Conservation (phyloP, 2,329 filamentous ascomycete species). For the Shiraia bambusicola region DNA sequence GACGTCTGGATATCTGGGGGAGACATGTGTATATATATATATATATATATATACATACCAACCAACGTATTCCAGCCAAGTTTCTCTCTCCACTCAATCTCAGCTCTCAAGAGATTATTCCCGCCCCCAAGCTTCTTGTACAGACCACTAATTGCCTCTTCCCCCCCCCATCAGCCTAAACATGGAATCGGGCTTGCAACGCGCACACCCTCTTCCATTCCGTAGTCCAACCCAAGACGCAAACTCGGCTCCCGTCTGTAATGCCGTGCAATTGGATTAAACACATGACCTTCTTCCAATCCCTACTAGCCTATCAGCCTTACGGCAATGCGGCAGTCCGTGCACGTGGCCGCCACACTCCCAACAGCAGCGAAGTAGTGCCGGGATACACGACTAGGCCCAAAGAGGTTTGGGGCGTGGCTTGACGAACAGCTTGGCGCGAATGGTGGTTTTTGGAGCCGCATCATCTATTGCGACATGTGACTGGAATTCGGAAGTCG, state of each 20-base stretch:
- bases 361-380: too few relatives aligned
- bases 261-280: constrained; percentile 3
- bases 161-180: not conserved
- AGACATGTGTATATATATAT: constrained; percentile 15
- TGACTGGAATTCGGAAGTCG: too few relatives aligned
- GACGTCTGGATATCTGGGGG: too few relatives aligned
- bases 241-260: too few relatives aligned
- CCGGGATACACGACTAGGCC: too few relatives aligned
- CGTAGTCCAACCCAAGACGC: too few relatives aligned
- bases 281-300: constrained; percentile 22
- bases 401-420: too few relatives aligned
- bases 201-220: too few relatives aligned
- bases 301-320: constrained; percentile 21
- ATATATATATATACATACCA: constrained; percentile 3
- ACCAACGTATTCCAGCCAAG: constrained; percentile 22
- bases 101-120: constrained; percentile 12
- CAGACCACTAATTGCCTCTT: constrained; percentile 11
- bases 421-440: too few relatives aligned
- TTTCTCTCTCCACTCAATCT: constrained; percentile 1
- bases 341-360: constrained; percentile 31
- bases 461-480: too few relatives aligned
- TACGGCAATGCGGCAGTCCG: constrained; percentile 23
- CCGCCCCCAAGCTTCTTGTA: constrained; percentile 17
- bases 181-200: constrained; percentile 7
- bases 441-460: too few relatives aligned